Percentiles rank a stretch among this genome's conserved stretches.
Conservation (phyloP, 2,329 filamentous ascomycete genomes). For the Rhynchosporium secalis region DNA sequence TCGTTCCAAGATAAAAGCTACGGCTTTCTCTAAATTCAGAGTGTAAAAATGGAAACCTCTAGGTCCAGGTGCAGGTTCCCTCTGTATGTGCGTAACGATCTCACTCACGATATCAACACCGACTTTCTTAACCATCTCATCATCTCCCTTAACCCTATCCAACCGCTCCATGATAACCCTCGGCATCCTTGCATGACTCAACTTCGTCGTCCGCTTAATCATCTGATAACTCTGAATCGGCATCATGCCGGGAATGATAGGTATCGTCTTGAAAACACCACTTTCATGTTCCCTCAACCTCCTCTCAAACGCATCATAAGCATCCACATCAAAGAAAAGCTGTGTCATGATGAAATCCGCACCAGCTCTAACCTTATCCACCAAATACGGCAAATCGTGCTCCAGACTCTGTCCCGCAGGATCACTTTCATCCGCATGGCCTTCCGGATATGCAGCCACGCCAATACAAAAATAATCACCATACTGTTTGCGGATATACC, state of each 20-base stretch:
- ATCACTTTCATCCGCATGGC: constrained; percentile 87
- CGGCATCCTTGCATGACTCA: constrained; percentile 86
- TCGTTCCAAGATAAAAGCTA: constrained; percentile 87
- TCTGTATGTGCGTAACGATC: constrained; percentile 76
- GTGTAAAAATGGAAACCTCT: constrained; percentile 97
- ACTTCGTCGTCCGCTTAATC: constrained; percentile 87
- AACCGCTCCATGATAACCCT: constrained; percentile 67
- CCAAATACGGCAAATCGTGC: constrained; percentile 81
- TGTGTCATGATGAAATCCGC: constrained; percentile 99
- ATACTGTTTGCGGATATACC: constrained; percentile 81
- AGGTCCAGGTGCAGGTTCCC: constrained; percentile 57
- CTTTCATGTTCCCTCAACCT: constrained; percentile 77
- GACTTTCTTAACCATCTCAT: constrained; percentile 76
- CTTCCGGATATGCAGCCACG: constrained; percentile 92
- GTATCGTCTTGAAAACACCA: constrained; percentile 79
- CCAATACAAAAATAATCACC: constrained; percentile 96
- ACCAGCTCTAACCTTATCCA: constrained; percentile 87
- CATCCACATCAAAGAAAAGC: constrained; percentile 87
- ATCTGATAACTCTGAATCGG: constrained; percentile 97
- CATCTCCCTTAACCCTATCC: constrained; percentile 72
- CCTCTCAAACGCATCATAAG: constrained; percentile 78
- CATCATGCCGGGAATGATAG: constrained; percentile 94
- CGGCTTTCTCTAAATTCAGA: constrained; percentile 91
- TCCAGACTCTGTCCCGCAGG: constrained; percentile 69
- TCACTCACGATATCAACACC: constrained; percentile 83